Base-by-base conservation (phyloP, 2,329 filamentous ascomycete genomes). In the Cladosporium sp. region DNA sequence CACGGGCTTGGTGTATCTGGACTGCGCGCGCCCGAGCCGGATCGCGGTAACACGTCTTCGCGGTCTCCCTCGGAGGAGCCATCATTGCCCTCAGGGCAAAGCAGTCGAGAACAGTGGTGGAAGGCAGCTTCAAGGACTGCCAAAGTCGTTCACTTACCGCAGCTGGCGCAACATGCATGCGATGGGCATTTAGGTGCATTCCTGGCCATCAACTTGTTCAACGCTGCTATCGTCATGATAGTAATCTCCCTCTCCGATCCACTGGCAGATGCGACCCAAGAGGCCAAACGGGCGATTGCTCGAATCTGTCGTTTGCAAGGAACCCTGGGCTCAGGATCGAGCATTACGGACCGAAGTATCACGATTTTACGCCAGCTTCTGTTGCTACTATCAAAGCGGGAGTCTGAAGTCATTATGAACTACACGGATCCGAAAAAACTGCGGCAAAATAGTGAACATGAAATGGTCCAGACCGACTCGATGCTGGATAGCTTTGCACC, bases 201-300 rank as follows among this genome's bases (percentile, higher is more conserved):
- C 56, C 63, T 78, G 17, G 76, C 73, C 2, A 76, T 78, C 60
- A 77, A 78, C 55, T 59, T 78, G 10, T 78, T 77, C 66, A 76
- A 76, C 48, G 73, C 75, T 1, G 73, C 75, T 6, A 72, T 78
- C 24, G 75, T 78, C 12, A 66, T 78, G 52, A 71, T 74, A 22
- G 69, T 77, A 1, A 67, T 74, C 37, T 74, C 76, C 1, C 65
- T 78, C 2, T 74, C 74, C 1, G 71, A 77, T 28, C 73, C 74
- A 0, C 69, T 78, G 1, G 75, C 74, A 0, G 71, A 76, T 49
- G 65, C 68, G 25, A 75, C 76, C 1, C 76, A 78, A 59, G 70
- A 72, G 42, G 70, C 74, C 0, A 78, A 78, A 58, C 70, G 75
- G 34, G 74, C 70, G 7, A 71, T 78, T 20, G 73, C 74, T 4